These are phyloP conservation scores for Fusarium neocosmosporiellum DNA, from an alignment of 2,329 filamentous ascomycete species.

Conservation along the genomic window DNA sequence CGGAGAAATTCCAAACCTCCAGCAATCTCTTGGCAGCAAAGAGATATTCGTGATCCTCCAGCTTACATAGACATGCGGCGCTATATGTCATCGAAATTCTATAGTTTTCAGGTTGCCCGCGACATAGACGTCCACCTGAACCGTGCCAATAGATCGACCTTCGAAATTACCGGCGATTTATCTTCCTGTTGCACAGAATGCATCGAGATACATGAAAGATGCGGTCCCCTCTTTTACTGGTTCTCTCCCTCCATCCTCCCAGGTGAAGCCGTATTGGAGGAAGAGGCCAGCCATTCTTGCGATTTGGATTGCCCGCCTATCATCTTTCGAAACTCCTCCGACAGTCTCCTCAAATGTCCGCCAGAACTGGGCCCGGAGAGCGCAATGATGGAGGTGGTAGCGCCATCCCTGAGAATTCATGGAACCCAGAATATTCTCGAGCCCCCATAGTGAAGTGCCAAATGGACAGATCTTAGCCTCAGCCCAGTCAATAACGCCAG, in stretches of 20 bases:
- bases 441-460: constrained; percentile 43
- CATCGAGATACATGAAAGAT: constrained; percentile 1
- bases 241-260: background rate
- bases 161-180: too few relatives aligned
- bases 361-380: constrained; percentile 23
- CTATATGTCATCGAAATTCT: too few relatives aligned
- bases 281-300: constrained; percentile 6
- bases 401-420: constrained; percentile 32
- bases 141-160: too few relatives aligned
- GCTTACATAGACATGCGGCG: too few relatives aligned
- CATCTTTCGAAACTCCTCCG: background rate
- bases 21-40: too few relatives aligned
- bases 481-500: constrained; percentile 47
- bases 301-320: background rate
- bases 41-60: too few relatives aligned
- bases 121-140: too few relatives aligned
- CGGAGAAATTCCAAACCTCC: too few relatives aligned
- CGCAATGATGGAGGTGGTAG: constrained; percentile 19
- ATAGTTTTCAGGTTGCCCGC: too few relatives aligned
- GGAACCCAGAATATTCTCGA: constrained; percentile 40
- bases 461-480: constrained; percentile 44
- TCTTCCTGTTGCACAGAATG: constrained; percentile 15
- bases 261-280: background rate
- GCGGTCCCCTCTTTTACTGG: background rate
- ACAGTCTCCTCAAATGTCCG: background rate